Base-by-base conservation (phyloP, 495 filamentous ascomycete genomes). In the Paragyromitra xinjiangensis region DNA sequence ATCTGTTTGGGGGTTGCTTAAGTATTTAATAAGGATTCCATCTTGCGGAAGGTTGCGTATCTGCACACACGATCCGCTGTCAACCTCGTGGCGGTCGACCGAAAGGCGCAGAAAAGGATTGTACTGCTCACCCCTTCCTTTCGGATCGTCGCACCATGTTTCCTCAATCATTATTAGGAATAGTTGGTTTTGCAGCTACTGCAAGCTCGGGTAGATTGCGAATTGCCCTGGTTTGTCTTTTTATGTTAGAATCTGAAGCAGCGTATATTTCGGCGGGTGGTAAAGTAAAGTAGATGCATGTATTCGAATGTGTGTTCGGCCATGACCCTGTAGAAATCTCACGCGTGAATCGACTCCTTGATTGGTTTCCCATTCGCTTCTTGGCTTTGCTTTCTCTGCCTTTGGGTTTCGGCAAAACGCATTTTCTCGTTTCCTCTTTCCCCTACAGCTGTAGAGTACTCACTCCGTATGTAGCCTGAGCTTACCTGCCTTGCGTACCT, bases 61-160 rank as follows among this genome's bases (percentile, higher is more conserved):
- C 77, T 71, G 77, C 77, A 72, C 72, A 78, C 55, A 79, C 73
- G 61, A 79, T 78, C 77, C 75, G 77, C 77, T 67, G 77, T 79
- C 77, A 78, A 78, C 75, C 77, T 79, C 77, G 77, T 79, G 75
- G 77, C 66, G 29, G 29, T 29, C 29, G 29, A 78, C 77, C 34
- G 59, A 65, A 71, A 72, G 34, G 59, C 59, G 69, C 59, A 65
- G 70, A 44, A 73, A 73, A 50, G 55, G 40, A 73, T 40, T 75
- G 48, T n/a, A 45, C 51, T 34, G 51, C 50, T 59, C 40, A 8
- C 59, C 34, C 24, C 44, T 26, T 26, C 44, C 63, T 40, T 55
- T 64, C 34, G 72, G 61, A 61, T 77, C 51, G 62, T 73, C 22
- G 53, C 69, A 77, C 74, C 53, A 67, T 73, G 69, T 66, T 78